Evolutionary conservation across 805 yeast species (phyloP), one percentile per base, ranked within the genome.

Genomic region (Huiozyma sinensis): DNA sequence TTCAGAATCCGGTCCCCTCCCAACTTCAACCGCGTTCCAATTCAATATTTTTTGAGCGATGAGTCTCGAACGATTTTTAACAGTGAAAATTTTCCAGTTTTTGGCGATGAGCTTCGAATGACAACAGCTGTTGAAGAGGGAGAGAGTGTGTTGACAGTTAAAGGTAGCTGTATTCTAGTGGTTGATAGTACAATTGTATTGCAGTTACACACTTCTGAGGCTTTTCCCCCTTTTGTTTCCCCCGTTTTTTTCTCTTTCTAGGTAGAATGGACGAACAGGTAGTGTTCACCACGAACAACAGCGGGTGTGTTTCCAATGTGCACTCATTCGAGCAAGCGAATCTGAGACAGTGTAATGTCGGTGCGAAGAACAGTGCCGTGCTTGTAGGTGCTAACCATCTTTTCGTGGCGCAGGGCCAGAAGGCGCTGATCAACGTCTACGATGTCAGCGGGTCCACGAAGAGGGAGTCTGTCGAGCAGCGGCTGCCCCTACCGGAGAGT

Each of bases 401-500:
- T 10, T 73, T 85, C 48, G 78, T 76, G 7, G 83, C 86, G 0
- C 78, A 81, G 47, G 67, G 69, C n/a, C 75, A 72, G 36, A 84
- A 82, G 57, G 92, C 96, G 0, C 62, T 87, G 47, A 65, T 89
- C 29, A 80, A 83, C 49, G 82, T 81, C 1, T 89, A 86, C 56
- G 64, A 77, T 6, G 71, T 79, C 68, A 41, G 51, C 13, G 63
- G 65, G 13, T 36, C 52, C 3, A 58, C 58, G 30, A 62, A 60
- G 47, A 56, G 66, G 51, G 70, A 71, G 53, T 69, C 85, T 31
- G 75, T 79, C 6, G 86, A 84, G 51, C 92, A 88, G 66, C 71
- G 81, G 54, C 70, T 89, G 36, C 92, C 95, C 0, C 69, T 89
- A 10, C 95, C 97, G 0, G 97, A 86, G 61, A 77, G 76, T 43